These are phyloP conservation scores for Bremia lactucae DNA, from an alignment of 352 stramenopile genomes.

Conservation along the genomic window DNA sequence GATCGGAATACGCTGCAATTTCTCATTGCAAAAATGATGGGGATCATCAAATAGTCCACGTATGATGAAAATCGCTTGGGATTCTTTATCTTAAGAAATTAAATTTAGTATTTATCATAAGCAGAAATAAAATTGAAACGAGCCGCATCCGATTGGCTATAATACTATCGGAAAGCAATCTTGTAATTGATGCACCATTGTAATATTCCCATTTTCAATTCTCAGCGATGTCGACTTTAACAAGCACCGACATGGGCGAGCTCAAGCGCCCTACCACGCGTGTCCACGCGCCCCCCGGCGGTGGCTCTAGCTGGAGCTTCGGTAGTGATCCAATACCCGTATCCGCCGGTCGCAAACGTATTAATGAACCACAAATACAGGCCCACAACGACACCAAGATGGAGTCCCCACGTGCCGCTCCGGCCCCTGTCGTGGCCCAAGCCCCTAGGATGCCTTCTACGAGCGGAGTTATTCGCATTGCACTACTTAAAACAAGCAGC, in stretches of 20 bases:
- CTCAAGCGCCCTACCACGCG: constrained; percentile 77
- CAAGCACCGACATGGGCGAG: constrained; percentile 71
- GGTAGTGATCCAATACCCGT: constrained; percentile 23
- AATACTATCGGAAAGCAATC: too few species aligned
- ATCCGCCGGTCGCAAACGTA: constrained; percentile 17
- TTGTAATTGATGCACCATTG: too few species aligned
- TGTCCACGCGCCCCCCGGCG: constrained; percentile 66
- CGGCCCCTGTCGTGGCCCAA: constrained; percentile 11
- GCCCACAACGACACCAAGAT: constrained; percentile 27
- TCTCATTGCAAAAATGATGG: too few species aligned
- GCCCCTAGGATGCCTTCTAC: constrained; percentile 5
- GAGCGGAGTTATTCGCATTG: constrained; percentile 30
- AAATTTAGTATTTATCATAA: too few species aligned
- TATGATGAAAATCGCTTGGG: too few species aligned
- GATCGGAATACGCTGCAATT: too few species aligned
- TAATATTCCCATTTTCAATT: too few species aligned
- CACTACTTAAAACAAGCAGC: constrained; percentile 64
- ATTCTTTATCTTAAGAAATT: too few species aligned
- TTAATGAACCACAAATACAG: constrained; percentile 15
- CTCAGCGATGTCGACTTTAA: constrained; percentile 72
- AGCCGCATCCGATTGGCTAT: too few species aligned
- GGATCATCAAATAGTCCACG: too few species aligned
- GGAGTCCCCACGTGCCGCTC: constrained; percentile 25
- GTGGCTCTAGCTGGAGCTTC: constrained; percentile 75
- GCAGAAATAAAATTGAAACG: too few species aligned